Evolutionary conservation across 495 filamentous ascomycete genomes (phyloP), one percentile per base, ranked within the genome.

Genomic region (Darksidea phi): DNA sequence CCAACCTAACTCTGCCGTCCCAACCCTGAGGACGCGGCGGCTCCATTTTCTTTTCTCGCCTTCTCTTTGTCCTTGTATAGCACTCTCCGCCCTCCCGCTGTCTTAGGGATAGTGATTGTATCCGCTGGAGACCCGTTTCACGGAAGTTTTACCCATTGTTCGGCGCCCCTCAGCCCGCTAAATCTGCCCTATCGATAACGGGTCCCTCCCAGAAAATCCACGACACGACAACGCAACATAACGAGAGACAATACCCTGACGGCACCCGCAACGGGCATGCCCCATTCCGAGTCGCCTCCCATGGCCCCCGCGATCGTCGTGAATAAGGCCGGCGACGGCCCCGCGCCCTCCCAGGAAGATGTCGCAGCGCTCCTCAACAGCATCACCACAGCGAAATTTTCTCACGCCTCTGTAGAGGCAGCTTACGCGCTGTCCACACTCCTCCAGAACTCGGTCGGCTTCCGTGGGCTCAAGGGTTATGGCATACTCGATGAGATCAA

Each of bases 351-450:
- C 11, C 71, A 80, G 57, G 84, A 88, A 57, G 92, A 96, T 67
- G 76, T 97, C 61, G 73, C 84, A 49, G 81, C 84, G 23, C 71
- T 96, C 23, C 79, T 96, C 70, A 77, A 85, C 64, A 86, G 80
- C 37, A 82, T 94, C 63, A 93, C 96, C 78, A 84, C 74, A 32
- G 85, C 91, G 32, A 84, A 91, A 66, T 88, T 87, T 1, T 96
- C 94, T 6, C 86, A 90, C 68, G 83, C 84, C 60, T 95, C 93
- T 4, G 84, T 98, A 54, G 91, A 96, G 72, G 89, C 86, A 68
- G 78, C 88, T 45, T 96, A 97, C 70, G 85, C 84, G 13, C 79
- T 98, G 48, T 87, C 89, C 70, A 87, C 90, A 67, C 73, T 92
- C 6, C 76, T 97, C 10, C 77, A 91, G 54, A 86, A 88, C 70